phyloP scores from a whole-genome alignment of 2,329 filamentous ascomycete genomes.

The Davidsoniella neocaledoniae region DNA sequence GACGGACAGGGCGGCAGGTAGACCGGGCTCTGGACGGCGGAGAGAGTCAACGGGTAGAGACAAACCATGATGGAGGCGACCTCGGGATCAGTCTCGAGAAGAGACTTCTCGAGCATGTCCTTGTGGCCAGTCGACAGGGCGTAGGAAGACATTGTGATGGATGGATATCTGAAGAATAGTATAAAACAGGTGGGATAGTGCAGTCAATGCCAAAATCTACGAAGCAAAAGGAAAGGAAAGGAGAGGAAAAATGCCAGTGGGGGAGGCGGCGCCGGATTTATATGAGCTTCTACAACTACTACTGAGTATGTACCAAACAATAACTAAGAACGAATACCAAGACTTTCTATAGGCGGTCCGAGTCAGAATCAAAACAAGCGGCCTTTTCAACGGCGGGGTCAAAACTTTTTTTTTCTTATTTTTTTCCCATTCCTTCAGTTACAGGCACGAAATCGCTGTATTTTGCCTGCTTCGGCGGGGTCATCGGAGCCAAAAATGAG shows the following conservation, averaged over 20 bases:
- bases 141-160: constrained; percentile 28
- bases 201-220: constrained; percentile 6
- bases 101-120: constrained; percentile 86
- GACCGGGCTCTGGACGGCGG: not conserved
- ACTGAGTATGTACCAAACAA: not conserved
- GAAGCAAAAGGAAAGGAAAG: not conserved
- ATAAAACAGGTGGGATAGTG: constrained; percentile 2
- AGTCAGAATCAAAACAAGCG: not conserved
- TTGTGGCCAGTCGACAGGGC: constrained; percentile 37
- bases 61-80: constrained; percentile 91
- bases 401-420: constrained; percentile 6
- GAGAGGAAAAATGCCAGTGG: not conserved
- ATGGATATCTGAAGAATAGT: constrained; percentile 3
- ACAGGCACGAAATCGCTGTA: too few relatives aligned
- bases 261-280: constrained; percentile 5
- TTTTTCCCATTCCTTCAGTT: not conserved
- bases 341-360: not conserved
- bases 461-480: constrained; percentile 8
- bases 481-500: constrained; percentile 9
- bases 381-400: constrained; percentile 7
- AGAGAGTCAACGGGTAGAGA: not conserved
- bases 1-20: not conserved
- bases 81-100: constrained; percentile 82
- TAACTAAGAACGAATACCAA: not conserved
- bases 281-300: not conserved